A percentile compares a stretch with the other conserved stretches of the same genome.
These are phyloP conservation scores for Hypholoma sublateritium DNA, from an alignment of 768 basidiomycete species.

Conservation along the genomic window DNA sequence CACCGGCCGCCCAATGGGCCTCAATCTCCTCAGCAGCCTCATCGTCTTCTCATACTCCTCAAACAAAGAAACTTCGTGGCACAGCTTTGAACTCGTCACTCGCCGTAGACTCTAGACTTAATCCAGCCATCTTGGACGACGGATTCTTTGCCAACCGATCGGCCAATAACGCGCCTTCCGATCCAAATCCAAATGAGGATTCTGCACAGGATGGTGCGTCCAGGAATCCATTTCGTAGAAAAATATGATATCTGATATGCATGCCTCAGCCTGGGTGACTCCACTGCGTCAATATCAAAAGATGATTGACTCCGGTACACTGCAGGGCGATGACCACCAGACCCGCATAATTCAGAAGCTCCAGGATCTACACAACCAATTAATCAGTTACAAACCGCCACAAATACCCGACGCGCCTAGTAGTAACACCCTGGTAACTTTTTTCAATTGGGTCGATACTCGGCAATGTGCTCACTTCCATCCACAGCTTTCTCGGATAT, in stretches of 20 bases:
- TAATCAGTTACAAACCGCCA: conserved; percentile 72
- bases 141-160: conserved; percentile 19
- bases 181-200: conserved; percentile 16
- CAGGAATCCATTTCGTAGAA: not conserved
- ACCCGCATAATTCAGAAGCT: conserved; percentile 80
- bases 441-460: conserved; percentile 1
- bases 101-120: conserved; percentile 27
- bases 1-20: conserved; percentile 17
- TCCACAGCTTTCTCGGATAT: conserved; percentile 47
- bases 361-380: conserved; percentile 73
- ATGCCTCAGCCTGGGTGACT: conserved; percentile 30
- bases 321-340: conserved; percentile 83
- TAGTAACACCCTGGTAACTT: conserved; percentile 40
- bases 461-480: conserved; percentile 13
- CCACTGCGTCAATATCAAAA: conserved; percentile 46
- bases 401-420: conserved; percentile 44
- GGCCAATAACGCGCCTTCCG: conserved; percentile 11
- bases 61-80: conserved; percentile 17
- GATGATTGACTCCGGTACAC: conserved; percentile 42
- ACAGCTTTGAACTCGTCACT: conserved; percentile 35
- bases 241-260: conserved; percentile 1
- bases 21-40: conserved; percentile 19
- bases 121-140: conserved; percentile 24
- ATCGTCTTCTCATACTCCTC: conserved; percentile 8
- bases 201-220: conserved; percentile 19